Conservation (phyloP, 1,284 basidiomycete species). For the Cutaneotrichosporon cyanovorans region DNA sequence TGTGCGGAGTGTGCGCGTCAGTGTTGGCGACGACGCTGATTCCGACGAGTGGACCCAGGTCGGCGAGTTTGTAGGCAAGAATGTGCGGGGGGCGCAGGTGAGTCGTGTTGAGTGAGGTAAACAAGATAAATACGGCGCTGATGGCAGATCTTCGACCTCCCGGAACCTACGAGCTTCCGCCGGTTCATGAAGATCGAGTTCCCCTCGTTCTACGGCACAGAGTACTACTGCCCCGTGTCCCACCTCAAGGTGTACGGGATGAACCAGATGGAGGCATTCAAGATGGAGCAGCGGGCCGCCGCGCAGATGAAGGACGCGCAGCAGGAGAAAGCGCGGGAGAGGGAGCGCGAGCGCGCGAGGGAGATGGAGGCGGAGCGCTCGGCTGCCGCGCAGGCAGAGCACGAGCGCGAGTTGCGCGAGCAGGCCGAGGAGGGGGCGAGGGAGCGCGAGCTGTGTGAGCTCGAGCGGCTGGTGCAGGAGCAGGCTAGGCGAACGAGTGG, state of each 20-base stretch:
- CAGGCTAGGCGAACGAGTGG: slow-evolving; percentile 21
- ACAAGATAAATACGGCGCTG: no score
- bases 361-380: slow-evolving; percentile 22
- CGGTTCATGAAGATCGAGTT: slow-evolving; percentile 94
- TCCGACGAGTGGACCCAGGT: slow-evolving; percentile 47
- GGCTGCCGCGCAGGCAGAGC: slow-evolving; percentile 25
- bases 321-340: slow-evolving; percentile 25
- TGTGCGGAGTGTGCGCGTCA: slow-evolving; percentile 84
- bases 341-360: slow-evolving; percentile 19
- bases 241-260: slow-evolving; percentile 90
- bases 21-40: slow-evolving; percentile 61
- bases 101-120: slow-evolving; percentile 30
- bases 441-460: slow-evolving; percentile 33
- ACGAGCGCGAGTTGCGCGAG: slow-evolving; percentile 15
- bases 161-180: slow-evolving; percentile 68
- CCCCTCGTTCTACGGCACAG: slow-evolving; percentile 83
- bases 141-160: slow-evolving; percentile 57
- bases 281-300: slow-evolving; percentile 60
- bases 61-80: slow-evolving; percentile 75
- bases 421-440: slow-evolving; percentile 22
- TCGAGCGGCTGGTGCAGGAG: slow-evolving; percentile 32
- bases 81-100: slow-evolving; percentile 86
- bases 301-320: slow-evolving; percentile 20
- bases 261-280: slow-evolving; percentile 93
- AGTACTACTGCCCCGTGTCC: slow-evolving; percentile 93